Conservation (phyloP, 2,329 filamentous ascomycete genomes). For the Nemania abortiva region DNA sequence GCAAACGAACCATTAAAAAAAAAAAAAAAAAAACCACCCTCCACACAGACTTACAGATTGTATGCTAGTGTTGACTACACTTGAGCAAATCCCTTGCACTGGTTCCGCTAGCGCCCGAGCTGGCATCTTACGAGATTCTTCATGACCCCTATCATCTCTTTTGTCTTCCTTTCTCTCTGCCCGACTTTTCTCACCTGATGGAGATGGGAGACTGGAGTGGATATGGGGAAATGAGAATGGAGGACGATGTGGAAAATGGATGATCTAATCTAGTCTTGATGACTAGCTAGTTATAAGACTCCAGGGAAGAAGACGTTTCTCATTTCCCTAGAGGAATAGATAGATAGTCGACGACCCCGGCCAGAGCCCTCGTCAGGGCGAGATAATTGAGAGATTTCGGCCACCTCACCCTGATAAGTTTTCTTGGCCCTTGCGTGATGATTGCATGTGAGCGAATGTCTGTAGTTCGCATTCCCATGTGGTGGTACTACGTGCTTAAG, state of each 20-base stretch:
- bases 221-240: conserved; percentile 23
- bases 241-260: conserved; percentile 35
- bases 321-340: conserved; percentile 25
- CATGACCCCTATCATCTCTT: conserved; percentile 17
- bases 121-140: conserved; percentile 36
- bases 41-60: conserved; percentile 25
- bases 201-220: conserved; percentile 5
- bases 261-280: conserved; percentile 38
- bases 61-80: conserved; percentile 27
- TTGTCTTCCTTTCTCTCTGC: conserved; percentile 19
- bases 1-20: conserved; percentile 24
- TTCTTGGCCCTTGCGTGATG: conserved; percentile 8
- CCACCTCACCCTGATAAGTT: conserved; percentile 40
- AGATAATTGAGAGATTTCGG: conserved; percentile 48
- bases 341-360: conserved; percentile 34
- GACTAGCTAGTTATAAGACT: conserved; percentile 37
- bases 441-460: conserved; percentile 19
- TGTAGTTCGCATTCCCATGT: not conserved
- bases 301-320: conserved; percentile 34
- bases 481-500: no score
- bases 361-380: conserved; percentile 44
- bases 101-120: conserved; percentile 41
- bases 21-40: conserved; percentile 28
- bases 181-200: conserved; percentile 10
- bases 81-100: conserved; percentile 32